phyloP scores from a whole-genome alignment of 108 stramenopile species.

The Cyclostephanos invisitatus region DNA sequence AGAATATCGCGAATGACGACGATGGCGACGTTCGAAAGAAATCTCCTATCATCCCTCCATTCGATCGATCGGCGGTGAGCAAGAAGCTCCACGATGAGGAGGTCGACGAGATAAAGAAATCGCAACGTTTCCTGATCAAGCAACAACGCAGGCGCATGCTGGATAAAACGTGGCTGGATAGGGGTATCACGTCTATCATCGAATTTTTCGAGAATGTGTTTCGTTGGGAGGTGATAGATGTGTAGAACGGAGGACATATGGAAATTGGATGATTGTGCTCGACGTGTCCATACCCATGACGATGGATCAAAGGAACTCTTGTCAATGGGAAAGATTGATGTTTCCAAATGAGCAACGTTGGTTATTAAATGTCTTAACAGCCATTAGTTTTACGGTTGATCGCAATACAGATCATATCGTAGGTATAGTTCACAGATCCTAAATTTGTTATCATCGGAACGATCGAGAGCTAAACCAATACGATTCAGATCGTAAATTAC shows the following conservation, averaged over 20 bases:
- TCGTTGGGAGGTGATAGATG: constrained; percentile 49
- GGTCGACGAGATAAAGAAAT: constrained; percentile 31
- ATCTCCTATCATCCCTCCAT: neutral
- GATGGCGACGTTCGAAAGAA: neutral
- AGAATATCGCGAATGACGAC: neutral
- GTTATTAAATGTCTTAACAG: too few relatives aligned
- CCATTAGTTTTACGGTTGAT: too few relatives aligned
- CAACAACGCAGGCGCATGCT: constrained; percentile 39
- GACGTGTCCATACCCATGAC: too few relatives aligned
- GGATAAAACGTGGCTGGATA: constrained; percentile 50
- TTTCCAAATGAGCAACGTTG: too few relatives aligned
- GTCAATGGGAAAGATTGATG: too few relatives aligned
- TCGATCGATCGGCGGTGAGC: constrained; percentile 11
- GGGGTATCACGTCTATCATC: constrained; percentile 38
- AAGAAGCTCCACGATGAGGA: constrained; percentile 17
- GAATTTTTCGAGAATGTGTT: constrained; percentile 49
- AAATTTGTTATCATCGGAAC: too few relatives aligned
- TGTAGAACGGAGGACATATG: constrained; percentile 8
- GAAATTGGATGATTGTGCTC: too few relatives aligned
- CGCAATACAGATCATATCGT: too few relatives aligned
- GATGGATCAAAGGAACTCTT: too few relatives aligned
- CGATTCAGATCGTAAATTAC: too few relatives aligned
- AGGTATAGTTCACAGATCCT: too few relatives aligned
- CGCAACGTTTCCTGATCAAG: constrained; percentile 34
- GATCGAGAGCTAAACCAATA: too few relatives aligned